phyloP scores from a whole-genome alignment of 164 flowering plant species.

The Piper longum region DNA sequence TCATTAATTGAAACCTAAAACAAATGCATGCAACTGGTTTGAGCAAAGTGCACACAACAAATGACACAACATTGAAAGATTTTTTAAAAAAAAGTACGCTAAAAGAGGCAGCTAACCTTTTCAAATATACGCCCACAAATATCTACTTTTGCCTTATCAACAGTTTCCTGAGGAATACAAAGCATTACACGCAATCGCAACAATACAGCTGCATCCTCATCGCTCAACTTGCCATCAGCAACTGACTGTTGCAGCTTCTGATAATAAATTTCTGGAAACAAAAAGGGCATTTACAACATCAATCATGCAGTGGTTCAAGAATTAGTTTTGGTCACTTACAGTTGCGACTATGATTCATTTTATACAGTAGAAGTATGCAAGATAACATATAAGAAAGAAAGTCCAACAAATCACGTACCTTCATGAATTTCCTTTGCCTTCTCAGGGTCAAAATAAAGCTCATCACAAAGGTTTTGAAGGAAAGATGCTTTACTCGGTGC shows the following conservation, averaged over 20 bases:
- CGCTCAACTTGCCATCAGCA: constrained; percentile 70
- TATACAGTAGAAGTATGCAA: background rate
- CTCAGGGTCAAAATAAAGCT: constrained; percentile 70
- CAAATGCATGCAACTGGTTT: background rate
- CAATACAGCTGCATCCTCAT: constrained; percentile 61
- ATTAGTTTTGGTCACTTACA: too few relatives aligned
- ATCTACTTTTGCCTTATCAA: constrained; percentile 86
- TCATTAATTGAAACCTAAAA: background rate
- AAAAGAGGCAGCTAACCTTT: constrained; percentile 37
- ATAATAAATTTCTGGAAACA: constrained; percentile 64
- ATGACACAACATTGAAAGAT: background rate
- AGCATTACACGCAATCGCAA: constrained; percentile 71
- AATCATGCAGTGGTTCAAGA: background rate
- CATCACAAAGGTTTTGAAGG: constrained; percentile 84
- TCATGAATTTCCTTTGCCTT: constrained; percentile 87
- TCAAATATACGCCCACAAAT: constrained; percentile 93
- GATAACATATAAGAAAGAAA: too few relatives aligned
- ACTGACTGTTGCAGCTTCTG: constrained; percentile 79
- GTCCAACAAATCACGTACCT: constrained; percentile 38
- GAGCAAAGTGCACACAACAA: background rate
- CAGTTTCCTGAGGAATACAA: constrained; percentile 80
- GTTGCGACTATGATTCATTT: background rate
- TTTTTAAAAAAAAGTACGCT: background rate
- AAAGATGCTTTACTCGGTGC: constrained; percentile 89
- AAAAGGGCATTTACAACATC: constrained; percentile 1